These are phyloP conservation scores for Aspergillus ochraceus DNA, from an alignment of 2,329 filamentous ascomycete genomes.

Conservation along the genomic window DNA sequence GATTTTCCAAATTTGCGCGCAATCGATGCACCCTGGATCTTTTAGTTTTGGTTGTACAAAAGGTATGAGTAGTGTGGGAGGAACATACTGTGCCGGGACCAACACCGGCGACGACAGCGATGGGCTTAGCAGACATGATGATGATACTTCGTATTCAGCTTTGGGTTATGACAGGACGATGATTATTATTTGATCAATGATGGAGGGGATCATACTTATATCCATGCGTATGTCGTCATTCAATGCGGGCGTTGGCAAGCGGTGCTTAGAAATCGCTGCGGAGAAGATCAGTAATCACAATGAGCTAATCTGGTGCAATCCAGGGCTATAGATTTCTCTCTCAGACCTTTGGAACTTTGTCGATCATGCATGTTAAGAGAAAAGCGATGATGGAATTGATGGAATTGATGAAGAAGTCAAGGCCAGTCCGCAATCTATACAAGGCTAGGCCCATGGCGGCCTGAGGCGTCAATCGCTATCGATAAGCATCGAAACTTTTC, in stretches of 20 bases:
- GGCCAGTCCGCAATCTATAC: too few species aligned
- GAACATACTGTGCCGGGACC: conserved; percentile 45
- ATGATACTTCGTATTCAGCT: not conserved
- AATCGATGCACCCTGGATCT: conserved; percentile 53
- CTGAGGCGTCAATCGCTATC: not conserved
- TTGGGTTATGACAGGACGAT: not conserved
- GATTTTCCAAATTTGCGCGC: conserved; percentile 59
- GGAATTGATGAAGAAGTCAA: not conserved
- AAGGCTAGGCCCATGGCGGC: not conserved
- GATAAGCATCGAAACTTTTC: not conserved
- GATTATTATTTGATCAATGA: not conserved
- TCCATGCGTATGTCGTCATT: conserved; percentile 15
- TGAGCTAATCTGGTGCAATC: not conserved
- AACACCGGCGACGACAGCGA: conserved; percentile 50
- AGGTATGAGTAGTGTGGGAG: not conserved
- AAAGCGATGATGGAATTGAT: not conserved
- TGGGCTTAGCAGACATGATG: conserved; percentile 39
- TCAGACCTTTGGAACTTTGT: not conserved
- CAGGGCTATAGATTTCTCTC: not conserved
- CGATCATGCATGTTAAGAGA: not conserved
- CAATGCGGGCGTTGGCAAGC: conserved; percentile 10
- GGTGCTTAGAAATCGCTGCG: conserved; percentile 18
- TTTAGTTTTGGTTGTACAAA: not conserved
- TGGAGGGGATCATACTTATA: conserved; percentile 2
- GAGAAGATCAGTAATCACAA: conserved; percentile 3